Percentiles rank a stretch among this genome's conserved stretches.
These are phyloP conservation scores for Chalaropsis thielavioides DNA, from an alignment of 2,329 filamentous ascomycete genomes.

Conservation along the genomic window DNA sequence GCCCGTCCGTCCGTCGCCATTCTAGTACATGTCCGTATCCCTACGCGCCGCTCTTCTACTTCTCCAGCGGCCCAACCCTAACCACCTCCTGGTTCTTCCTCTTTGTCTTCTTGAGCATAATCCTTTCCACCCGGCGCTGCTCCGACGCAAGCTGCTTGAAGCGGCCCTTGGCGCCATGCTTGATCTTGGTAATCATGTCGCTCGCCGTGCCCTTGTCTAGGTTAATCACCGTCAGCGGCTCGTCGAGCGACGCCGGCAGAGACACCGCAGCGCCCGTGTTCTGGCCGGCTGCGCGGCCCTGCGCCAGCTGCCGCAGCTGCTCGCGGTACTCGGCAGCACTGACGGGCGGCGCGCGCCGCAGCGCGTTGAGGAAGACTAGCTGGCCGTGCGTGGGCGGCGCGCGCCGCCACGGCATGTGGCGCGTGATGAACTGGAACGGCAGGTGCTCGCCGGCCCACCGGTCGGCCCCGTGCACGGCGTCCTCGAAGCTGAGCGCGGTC, in stretches of 20 bases:
- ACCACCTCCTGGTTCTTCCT: constrained; percentile 36
- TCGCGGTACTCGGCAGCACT: constrained; percentile 22
- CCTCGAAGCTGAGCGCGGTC: constrained; percentile 48
- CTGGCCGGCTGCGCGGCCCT: background rate
- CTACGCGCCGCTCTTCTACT: background rate
- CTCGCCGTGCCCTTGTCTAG: constrained; percentile 67
- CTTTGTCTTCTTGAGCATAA: constrained; percentile 25
- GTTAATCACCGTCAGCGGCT: constrained; percentile 38
- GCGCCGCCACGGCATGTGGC: constrained; percentile 54
- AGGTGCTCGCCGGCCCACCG: constrained; percentile 57
- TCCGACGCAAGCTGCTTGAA: constrained; percentile 40
- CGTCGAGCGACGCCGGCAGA: constrained; percentile 15
- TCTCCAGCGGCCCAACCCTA: constrained; percentile 36
- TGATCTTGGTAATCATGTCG: constrained; percentile 88
- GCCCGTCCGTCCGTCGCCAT: background rate
- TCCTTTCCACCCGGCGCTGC: constrained; percentile 33
- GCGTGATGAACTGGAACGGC: constrained; percentile 50
- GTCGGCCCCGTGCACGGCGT: constrained; percentile 74
- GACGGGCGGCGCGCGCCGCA: constrained; percentile 32
- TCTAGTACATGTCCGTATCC: background rate
- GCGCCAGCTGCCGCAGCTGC: constrained; percentile 34
- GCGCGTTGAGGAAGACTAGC: constrained; percentile 54
- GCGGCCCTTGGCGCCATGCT: constrained; percentile 59
- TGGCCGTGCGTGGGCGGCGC: constrained; percentile 49
- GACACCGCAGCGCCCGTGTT: background rate